These are phyloP conservation scores for Fusarium nurragi DNA, from an alignment of 2,329 filamentous ascomycete species.

Conservation along the genomic window DNA sequence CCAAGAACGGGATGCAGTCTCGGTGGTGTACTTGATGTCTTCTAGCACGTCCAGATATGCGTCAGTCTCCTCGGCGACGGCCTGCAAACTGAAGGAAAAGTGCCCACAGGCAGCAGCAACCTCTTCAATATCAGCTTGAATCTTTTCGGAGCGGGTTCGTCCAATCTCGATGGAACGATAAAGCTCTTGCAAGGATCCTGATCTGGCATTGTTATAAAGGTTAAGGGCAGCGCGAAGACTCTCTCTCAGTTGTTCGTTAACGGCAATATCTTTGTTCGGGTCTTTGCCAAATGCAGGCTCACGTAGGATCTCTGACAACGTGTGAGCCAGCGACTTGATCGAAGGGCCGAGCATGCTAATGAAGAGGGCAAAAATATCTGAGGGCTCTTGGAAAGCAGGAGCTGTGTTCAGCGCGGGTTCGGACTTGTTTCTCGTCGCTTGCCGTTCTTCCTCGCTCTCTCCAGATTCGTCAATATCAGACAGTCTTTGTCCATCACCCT, in stretches of 20 bases:
- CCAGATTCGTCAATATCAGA: constrained; percentile 73
- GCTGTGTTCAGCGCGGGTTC: constrained; percentile 44
- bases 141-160: constrained; percentile 72
- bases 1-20: constrained; percentile 74
- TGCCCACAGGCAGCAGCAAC: constrained; percentile 97
- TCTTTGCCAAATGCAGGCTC: constrained; percentile 82
- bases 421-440: constrained; percentile 42
- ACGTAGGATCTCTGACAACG: constrained; percentile 85
- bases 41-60: constrained; percentile 85
- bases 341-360: constrained; percentile 89
- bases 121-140: constrained; percentile 95
- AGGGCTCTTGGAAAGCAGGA: constrained; percentile 66
- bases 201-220: constrained; percentile 80
- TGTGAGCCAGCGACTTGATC: constrained; percentile 95
- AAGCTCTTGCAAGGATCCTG: constrained; percentile 78
- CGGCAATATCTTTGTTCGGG: constrained; percentile 72
- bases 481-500: constrained; percentile 58
- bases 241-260: constrained; percentile 81
- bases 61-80: constrained; percentile 90
- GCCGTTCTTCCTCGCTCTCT: constrained; percentile 62
- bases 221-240: constrained; percentile 83
- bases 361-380: constrained; percentile 91
- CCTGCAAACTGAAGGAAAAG: constrained; percentile 90
- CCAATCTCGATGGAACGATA: constrained; percentile 83
- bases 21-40: constrained; percentile 78